Percentiles rank a stretch among this genome's conserved stretches.
phyloP scores from a whole-genome alignment of 495 filamentous ascomycete species.

The Penicillium waksmanii region DNA sequence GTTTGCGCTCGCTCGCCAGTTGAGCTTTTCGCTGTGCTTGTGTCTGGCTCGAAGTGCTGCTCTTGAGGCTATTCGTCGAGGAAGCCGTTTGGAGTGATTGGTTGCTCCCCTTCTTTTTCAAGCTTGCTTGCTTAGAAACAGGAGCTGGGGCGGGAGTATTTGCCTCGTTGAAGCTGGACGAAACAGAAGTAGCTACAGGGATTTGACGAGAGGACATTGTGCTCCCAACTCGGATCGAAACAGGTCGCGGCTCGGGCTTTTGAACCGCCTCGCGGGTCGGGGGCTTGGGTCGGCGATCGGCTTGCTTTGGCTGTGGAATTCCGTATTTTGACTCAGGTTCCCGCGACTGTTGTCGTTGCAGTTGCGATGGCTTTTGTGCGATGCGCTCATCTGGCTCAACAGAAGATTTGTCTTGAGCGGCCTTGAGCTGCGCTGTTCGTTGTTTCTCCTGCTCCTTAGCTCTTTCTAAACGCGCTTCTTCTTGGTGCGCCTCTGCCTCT shows the following conservation, averaged over 20 bases:
- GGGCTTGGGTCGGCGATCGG: conserved; percentile 71
- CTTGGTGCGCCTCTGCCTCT: conserved; percentile 57
- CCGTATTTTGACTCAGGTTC: conserved; percentile 40
- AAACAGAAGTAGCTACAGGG: conserved; percentile 61
- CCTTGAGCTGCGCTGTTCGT: conserved; percentile 46
- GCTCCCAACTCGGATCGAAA: conserved; percentile 75
- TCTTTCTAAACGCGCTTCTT: conserved; percentile 64
- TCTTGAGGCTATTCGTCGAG: conserved; percentile 70
- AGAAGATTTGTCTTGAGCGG: conserved; percentile 38
- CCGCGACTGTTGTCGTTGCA: conserved; percentile 52
- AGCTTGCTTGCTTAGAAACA: conserved; percentile 46
- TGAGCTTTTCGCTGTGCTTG: conserved; percentile 56
- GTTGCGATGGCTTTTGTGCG: conserved; percentile 47
- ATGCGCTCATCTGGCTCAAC: conserved; percentile 41
- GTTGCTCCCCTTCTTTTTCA: conserved; percentile 69
- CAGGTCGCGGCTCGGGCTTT: conserved; percentile 74
- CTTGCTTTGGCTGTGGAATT: conserved; percentile 54
- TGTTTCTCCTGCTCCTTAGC: conserved; percentile 68
- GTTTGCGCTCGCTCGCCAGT: conserved; percentile 72
- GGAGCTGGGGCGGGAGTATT: conserved; percentile 49
- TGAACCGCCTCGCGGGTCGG: conserved; percentile 67
- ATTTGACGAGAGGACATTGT: conserved; percentile 67
- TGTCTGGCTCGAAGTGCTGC: conserved; percentile 61
- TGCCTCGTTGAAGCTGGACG: conserved; percentile 64
- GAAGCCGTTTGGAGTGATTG: conserved; percentile 66